phyloP scores from a whole-genome alignment of 208 protist genomes.

The Trypanosoma lewisi region DNA sequence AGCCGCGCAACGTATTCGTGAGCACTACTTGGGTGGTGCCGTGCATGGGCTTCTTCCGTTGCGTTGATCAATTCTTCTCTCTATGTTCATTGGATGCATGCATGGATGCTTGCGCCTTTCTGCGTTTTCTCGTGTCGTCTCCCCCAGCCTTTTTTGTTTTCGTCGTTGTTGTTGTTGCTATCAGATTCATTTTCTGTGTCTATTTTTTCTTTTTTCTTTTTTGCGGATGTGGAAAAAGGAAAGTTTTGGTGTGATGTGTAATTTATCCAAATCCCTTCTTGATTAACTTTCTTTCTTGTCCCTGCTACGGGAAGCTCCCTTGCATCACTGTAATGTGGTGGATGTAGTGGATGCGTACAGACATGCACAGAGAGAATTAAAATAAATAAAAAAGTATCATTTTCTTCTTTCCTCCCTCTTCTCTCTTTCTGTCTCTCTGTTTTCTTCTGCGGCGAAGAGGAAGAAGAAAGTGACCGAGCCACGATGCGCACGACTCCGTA shows the following conservation, averaged over 20 bases:
- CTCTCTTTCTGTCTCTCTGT: conserved; percentile 3
- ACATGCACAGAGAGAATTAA: not conserved
- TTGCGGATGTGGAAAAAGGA: too few relatives aligned
- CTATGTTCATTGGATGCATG: too few relatives aligned
- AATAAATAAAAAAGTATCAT: not conserved
- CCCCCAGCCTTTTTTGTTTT: too few relatives aligned
- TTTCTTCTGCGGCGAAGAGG: not conserved
- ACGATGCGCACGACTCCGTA: conserved; percentile 9
- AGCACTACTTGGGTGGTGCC: conserved; percentile 71
- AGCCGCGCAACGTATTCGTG: conserved; percentile 66
- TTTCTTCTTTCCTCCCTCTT: not conserved
- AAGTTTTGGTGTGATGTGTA: too few relatives aligned
- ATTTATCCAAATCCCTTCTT: not conserved
- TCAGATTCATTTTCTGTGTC: too few relatives aligned
- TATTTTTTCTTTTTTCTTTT: conserved; percentile 16
- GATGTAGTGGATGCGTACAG: too few relatives aligned
- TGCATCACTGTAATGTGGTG: too few relatives aligned
- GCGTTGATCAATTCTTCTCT: conserved; percentile 12
- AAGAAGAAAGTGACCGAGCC: not conserved
- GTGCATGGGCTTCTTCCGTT: conserved; percentile 40
- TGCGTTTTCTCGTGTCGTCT: too few relatives aligned
- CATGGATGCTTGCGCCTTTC: too few relatives aligned
- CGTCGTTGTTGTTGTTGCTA: not conserved
- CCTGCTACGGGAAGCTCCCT: too few relatives aligned
- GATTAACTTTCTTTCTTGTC: not conserved